Base-by-base conservation (phyloP, 1,284 basidiomycete genomes). In the Tetrapyrgos nigripes region DNA sequence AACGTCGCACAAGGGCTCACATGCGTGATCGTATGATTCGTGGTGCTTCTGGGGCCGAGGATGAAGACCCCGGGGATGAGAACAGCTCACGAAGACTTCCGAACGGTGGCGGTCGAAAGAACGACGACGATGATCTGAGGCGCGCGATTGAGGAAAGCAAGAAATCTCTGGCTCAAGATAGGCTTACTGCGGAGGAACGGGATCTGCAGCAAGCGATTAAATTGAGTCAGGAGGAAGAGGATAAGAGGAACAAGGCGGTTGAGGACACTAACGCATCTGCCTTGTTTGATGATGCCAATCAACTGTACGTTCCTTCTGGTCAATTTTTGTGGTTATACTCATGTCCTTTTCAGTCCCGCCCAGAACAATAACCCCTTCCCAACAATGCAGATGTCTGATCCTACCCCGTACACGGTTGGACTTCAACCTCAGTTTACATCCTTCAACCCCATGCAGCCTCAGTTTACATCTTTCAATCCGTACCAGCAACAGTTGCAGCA, bases 11-110 rank as follows among this genome's bases (percentile, higher is more conserved):
- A 48, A 84, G 97, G 26, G 94, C 96, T 3, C 84, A 86, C 61
- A 99, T 98, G 96, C 88, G 96, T 44, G 95, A 98, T 79, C 88
- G 97, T 19, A 97, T 98, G 95, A 79, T 91, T 55, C 83, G 85
- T 50, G 87, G 87, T 19, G 76, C 81, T 6, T 74, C 74, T 26
- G 80, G 77, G 5, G 79, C 76, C 23, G 65, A 81, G 37, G 83
- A 79, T 37, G 82, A 75, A 21, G 80, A 76, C 26, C 70, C 72
- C 19, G 70, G 70, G 31, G 80, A 87, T 26, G 89, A 91, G 57
- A 83, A 83, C 59, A 68, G 68, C 54, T 71, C 70, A 43, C 78
- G 76, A 64, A 80, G 69, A 64, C 77, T 74, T n/a, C 21, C 47
- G 14, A 45, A 33, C 27, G 71, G 74, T 73, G 71, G 71, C 64